Evolutionary conservation across 2,329 filamentous ascomycete genomes (phyloP), one percentile per base, ranked within the genome.

Genomic region (Dothistroma septosporum): DNA sequence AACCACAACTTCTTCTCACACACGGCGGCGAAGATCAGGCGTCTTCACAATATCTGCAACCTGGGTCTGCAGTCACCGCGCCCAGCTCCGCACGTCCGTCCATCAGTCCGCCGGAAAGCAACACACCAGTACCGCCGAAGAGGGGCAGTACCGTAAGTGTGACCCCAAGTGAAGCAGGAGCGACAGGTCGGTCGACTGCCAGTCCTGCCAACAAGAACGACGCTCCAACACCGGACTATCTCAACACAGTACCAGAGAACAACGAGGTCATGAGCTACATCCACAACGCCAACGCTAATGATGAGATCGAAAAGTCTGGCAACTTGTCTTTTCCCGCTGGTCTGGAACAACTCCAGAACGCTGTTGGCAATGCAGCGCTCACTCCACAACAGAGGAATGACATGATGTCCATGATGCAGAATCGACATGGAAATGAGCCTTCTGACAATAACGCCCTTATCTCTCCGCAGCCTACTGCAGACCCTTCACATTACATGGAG

Each of bases 381-480:
- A 82, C 80, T 0, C 68, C 72, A 7, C 76, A 80, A 67, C 76
- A 82, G 64, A 76, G 80, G 14, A 76, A 76, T 61, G 74, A 80
- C 50, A 76, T 82, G 62, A 75, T 82, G 5, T 74, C 74, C 11
- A 70, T 80, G 48, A 81, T 82, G 67, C 69, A 68, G 62, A 70
- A 71, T 63, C 60, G 79, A 76, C 61, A 79, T 75, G 72, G 73
- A 5, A 76, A 79, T 24, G 72, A 75, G 16, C 74, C 75, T 16
- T 68, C 72, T 14, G 66, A 69, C 55, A 85, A 85, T 70, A 86
- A 85, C 64, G 83, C 84, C 2, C 76, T 87, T 11, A 78, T 82
- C 49, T 82, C 80, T 16, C 83, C 83, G 2, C 3, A 79, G 76
- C 12, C 78, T 84, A 0, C 83, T 83, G 0, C 76, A 79, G 1